Evolutionary conservation across 257 asterid genomes (phyloP), one percentile per base, ranked within the genome.

Genomic region (Rubia yunnanensis): DNA sequence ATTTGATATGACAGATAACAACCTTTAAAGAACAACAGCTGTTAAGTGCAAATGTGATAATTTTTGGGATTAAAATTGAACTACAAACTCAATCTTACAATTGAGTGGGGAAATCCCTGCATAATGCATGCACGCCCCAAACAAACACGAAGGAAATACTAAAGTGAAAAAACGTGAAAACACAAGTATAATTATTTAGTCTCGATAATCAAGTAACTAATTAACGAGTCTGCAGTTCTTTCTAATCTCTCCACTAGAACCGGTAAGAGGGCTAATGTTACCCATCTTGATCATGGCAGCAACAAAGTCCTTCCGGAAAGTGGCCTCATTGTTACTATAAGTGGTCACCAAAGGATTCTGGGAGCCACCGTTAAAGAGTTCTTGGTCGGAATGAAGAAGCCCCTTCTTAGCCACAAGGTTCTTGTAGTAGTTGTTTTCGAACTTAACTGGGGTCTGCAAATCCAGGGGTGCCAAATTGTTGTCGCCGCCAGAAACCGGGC

Each of bases 381-480:
- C 87, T 70, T 88, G 96, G 32, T 88, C 92, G 10, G 90, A 86
- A 50, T 83, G 88, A 2, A 88, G 76, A 56, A 88, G 75, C 7
- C 96, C 96, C 0, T 80, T 74, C 26, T 17, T 73, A 13, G 56
- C 62, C 64, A 83, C 5, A 4, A 88, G 73, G 66, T 86, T 81
- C 34, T 41, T 41, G 67, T 64, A 89, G 46, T 89, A 89, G 17
- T 52, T 67, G 49, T 80, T 84, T 30, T 85, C 87, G 65, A 88
- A 86, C 9, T 49, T 57, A 39, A 59, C 76, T 0, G 84, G 80
- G 0, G 80, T 83, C 30, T 50, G 71, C 1, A 44, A n/a, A 63
- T 88, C 92, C 3, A 88, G 70, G 0, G 79, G 74, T 6, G 82
- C 78, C 60, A 82, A 46, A 63, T 83, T 86, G 55, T 60, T 31